Conservation (phyloP, 805 yeast genomes). For the Sugiyamaella floridensis region DNA sequence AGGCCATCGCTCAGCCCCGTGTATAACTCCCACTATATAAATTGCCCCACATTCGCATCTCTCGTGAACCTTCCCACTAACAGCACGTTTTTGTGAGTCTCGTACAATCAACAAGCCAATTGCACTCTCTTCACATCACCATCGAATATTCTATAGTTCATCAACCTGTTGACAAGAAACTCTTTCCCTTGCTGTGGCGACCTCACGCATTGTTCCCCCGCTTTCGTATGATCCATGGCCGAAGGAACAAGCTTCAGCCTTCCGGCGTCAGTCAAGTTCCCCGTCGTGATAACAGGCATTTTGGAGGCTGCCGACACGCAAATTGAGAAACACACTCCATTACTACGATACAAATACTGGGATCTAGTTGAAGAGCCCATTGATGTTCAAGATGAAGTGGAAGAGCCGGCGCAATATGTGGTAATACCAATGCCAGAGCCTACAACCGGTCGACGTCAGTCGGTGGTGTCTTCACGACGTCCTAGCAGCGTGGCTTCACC, state of each 20-base stretch:
- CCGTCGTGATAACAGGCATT: conserved; percentile 54
- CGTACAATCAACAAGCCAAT: no score
- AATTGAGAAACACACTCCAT: conserved; percentile 47
- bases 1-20: not conserved
- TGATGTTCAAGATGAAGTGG: conserved; percentile 28
- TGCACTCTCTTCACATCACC: not conserved
- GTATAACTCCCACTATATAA: not conserved
- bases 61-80: not conserved
- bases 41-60: not conserved
- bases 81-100: no score
- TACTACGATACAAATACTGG: conserved; percentile 60
- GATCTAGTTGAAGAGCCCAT: conserved; percentile 40
- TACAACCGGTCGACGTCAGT: not conserved
- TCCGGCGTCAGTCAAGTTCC: conserved; percentile 61
- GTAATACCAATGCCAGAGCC: not conserved
- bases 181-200: not conserved
- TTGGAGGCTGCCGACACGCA: conserved; percentile 28
- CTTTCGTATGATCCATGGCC: conserved; percentile 3
- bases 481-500: not conserved
- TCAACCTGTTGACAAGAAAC: not conserved
- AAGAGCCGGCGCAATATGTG: not conserved
- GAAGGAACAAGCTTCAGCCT: conserved; percentile 42
- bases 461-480: not conserved
- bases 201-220: not conserved
- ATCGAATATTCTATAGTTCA: not conserved